These are phyloP conservation scores for Nepenthes mirabilis DNA, from an alignment of 148 eudicot species.

Conservation along the genomic window DNA sequence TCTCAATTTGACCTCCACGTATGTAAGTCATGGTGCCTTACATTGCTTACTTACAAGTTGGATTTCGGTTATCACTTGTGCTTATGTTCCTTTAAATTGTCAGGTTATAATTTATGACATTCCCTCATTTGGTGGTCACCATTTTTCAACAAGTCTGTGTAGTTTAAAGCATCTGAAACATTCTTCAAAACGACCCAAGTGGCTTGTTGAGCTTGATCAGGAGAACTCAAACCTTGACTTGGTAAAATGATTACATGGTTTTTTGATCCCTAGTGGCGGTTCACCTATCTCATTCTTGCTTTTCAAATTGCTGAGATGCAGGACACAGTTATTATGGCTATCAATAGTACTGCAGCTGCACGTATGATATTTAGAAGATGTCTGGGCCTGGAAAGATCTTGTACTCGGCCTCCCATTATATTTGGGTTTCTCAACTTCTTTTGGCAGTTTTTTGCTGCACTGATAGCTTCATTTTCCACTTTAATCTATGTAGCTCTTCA, in stretches of 20 bases:
- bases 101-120: constrained; percentile 75
- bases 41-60: constrained; percentile 11
- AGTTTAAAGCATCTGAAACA: constrained; percentile 20
- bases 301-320: constrained; percentile 13
- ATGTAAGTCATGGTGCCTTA: constrained; percentile 70
- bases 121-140: constrained; percentile 74
- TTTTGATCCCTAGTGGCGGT: background rate
- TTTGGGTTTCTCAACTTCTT: constrained; percentile 37
- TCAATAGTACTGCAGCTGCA: constrained; percentile 65
- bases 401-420: constrained; percentile 11
- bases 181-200: constrained; percentile 44
- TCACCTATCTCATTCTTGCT: background rate
- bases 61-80: constrained; percentile 2
- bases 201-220: constrained; percentile 55
- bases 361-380: constrained; percentile 30
- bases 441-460: constrained; percentile 42
- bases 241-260: constrained; percentile 30
- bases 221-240: constrained; percentile 46
- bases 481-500: constrained; percentile 47
- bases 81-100: constrained; percentile 19
- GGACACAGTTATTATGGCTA: constrained; percentile 63
- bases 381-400: constrained; percentile 15
- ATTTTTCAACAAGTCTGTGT: constrained; percentile 39
- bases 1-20: constrained; percentile 74
- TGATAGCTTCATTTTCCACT: constrained; percentile 60